Percentiles rank a stretch among this genome's conserved stretches.
These are phyloP conservation scores for Basidiobolus meristosporus DNA, from an alignment of 371 early-diverging fungal species.

Conservation along the genomic window DNA sequence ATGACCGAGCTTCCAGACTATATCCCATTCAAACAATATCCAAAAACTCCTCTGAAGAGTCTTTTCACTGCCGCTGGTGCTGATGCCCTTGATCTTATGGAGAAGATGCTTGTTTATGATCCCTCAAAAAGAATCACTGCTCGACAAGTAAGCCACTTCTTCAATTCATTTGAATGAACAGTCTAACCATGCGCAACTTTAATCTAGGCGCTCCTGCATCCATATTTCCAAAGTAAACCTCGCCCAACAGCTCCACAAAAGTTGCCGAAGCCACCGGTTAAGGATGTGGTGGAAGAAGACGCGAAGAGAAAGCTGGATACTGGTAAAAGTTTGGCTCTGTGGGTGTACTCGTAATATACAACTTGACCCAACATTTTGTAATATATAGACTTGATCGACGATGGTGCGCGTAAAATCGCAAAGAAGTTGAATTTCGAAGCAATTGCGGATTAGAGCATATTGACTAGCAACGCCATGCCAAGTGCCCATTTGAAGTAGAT, in stretches of 20 bases:
- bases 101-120: constrained; percentile 80
- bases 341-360: too few species aligned
- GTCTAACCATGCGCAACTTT: background rate
- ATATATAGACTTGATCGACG: too few species aligned
- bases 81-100: constrained; percentile 85
- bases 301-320: too few species aligned
- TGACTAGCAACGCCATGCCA: too few species aligned
- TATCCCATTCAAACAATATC: constrained; percentile 27
- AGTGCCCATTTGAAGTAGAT: too few species aligned
- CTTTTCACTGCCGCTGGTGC: constrained; percentile 85
- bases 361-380: too few species aligned
- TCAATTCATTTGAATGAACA: background rate
- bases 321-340: too few species aligned
- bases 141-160: constrained; percentile 28
- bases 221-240: constrained; percentile 80
- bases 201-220: constrained; percentile 64
- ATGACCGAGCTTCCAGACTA: constrained; percentile 55
- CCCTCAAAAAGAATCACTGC: constrained; percentile 80
- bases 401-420: too few species aligned
- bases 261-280: constrained; percentile 69
- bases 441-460: too few species aligned
- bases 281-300: too few species aligned
- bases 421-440: too few species aligned
- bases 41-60: constrained; percentile 42
- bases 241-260: constrained; percentile 66